A percentile compares a stretch with the other conserved stretches of the same genome.
These are phyloP conservation scores for Hydrangea macrophylla DNA, from an alignment of 148 eudicot species.

Conservation along the genomic window DNA sequence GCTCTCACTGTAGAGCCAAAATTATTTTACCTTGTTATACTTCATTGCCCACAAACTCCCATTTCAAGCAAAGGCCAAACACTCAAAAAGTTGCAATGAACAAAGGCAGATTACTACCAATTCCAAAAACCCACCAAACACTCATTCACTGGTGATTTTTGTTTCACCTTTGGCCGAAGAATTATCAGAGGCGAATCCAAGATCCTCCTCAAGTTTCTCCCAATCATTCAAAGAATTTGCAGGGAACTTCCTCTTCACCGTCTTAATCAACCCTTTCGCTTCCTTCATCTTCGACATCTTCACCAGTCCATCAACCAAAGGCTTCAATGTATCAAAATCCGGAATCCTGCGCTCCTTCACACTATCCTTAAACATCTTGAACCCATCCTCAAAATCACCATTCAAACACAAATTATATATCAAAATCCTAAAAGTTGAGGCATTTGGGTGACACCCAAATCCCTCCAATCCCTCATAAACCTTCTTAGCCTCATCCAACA, in stretches of 20 bases:
- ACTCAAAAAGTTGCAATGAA: too few relatives aligned
- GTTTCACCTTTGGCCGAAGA: too few relatives aligned
- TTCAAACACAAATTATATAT: conserved; percentile 51
- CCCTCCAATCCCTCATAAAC: conserved; percentile 47
- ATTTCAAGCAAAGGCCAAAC: neutral
- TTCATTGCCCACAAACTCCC: neutral
- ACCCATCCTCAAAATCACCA: conserved; percentile 49
- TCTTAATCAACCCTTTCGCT: conserved; percentile 60
- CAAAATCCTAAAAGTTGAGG: conserved; percentile 72
- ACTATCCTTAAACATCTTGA: conserved; percentile 73
- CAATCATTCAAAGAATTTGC: conserved; percentile 48
- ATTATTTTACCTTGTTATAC: neutral
- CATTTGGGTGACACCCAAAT: conserved; percentile 56
- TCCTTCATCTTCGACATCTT: conserved; percentile 43
- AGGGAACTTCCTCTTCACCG: conserved; percentile 76
- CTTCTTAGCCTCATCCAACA: conserved; percentile 69
- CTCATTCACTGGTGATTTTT: conserved; percentile 7
- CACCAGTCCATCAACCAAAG: conserved; percentile 62
- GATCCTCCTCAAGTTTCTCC: conserved; percentile 58
- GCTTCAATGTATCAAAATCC: conserved; percentile 67
- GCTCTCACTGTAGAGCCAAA: neutral
- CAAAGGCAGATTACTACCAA: neutral
- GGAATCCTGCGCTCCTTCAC: conserved; percentile 63
- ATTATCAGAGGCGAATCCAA: conserved; percentile 46
- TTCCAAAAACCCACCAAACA: neutral